Conservation (phyloP, 139 green algal species). For the Zygnema circumcarinatum region DNA sequence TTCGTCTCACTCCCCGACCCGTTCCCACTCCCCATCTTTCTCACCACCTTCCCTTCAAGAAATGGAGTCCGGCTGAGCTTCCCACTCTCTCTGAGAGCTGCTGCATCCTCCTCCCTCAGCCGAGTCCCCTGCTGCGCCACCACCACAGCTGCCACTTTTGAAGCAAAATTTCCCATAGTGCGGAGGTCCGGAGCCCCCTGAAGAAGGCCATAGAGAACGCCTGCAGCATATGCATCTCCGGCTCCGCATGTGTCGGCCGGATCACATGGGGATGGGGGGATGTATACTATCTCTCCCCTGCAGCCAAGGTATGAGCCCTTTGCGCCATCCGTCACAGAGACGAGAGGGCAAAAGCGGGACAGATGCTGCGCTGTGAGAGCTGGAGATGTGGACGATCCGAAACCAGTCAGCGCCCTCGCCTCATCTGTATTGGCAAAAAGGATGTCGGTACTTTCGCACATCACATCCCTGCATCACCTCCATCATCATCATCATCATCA, state of each 20-base stretch:
- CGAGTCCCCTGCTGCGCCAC: conserved; percentile 49
- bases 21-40: background rate
- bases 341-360: conserved; percentile 68
- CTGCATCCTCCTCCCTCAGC: conserved; percentile 40
- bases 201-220: conserved; percentile 46
- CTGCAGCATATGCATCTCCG: conserved; percentile 82
- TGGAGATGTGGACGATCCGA: conserved; percentile 17
- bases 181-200: conserved; percentile 16
- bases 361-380: conserved; percentile 69
- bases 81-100: conserved; percentile 25
- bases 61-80: conserved; percentile 17
- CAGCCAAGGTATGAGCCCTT: conserved; percentile 60
- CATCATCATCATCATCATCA: background rate
- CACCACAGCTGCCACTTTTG: conserved; percentile 44
- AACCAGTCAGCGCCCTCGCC: conserved; percentile 51
- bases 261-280: conserved; percentile 25
- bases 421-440: conserved; percentile 81
- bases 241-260: conserved; percentile 91
- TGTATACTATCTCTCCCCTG: conserved; percentile 10
- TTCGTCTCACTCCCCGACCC: background rate
- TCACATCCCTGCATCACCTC: conserved; percentile 62
- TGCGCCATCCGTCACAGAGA: conserved; percentile 85
- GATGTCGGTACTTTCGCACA: conserved; percentile 76
- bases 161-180: conserved; percentile 29
- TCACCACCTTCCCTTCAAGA: conserved; percentile 5